These are phyloP conservation scores for Ilyonectria robusta DNA, from an alignment of 2,329 filamentous ascomycete genomes.

Conservation along the genomic window DNA sequence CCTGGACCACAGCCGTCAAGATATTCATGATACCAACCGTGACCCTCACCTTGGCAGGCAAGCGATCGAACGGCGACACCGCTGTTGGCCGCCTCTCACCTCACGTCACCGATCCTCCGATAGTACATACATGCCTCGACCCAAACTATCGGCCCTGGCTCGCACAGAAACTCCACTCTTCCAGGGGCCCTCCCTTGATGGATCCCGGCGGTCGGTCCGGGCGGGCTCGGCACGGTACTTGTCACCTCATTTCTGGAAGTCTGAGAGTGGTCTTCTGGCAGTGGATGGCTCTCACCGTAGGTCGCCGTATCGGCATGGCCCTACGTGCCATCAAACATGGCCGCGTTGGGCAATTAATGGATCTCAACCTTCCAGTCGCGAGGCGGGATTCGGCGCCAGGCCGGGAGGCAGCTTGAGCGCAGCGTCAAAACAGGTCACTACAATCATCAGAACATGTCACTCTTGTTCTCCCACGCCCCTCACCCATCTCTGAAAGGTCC, in stretches of 20 bases:
- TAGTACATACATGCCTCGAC: background rate
- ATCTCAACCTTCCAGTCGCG: conserved; percentile 10
- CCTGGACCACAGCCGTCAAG: conserved; percentile 6
- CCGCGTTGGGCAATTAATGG: conserved; percentile 34
- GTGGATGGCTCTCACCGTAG: conserved; percentile 11
- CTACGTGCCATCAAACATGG: background rate
- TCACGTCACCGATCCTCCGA: conserved; percentile 6
- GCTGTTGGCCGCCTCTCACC: conserved; percentile 11
- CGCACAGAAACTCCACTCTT: background rate
- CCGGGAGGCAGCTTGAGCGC: conserved; percentile 12
- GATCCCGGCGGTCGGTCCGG: conserved; percentile 41
- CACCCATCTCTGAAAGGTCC: conserved; percentile 2
- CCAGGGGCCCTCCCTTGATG: conserved; percentile 4
- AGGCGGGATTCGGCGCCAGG: conserved; percentile 38
- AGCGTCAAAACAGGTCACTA: conserved; percentile 23
- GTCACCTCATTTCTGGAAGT: conserved; percentile 40
- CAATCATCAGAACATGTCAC: conserved; percentile 32
- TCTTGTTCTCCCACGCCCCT: conserved; percentile 11
- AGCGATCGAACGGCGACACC: conserved; percentile 15
- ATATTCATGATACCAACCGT: background rate
- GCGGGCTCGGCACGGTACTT: conserved; percentile 45
- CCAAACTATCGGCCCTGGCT: conserved; percentile 1
- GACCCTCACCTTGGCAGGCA: background rate
- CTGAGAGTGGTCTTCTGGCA: background rate
- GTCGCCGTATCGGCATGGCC: conserved; percentile 6